Percentiles rank a stretch among this genome's conserved stretches.
These are phyloP conservation scores for Ophiobolus disseminans DNA, from an alignment of 2,329 filamentous ascomycete species.

Conservation along the genomic window DNA sequence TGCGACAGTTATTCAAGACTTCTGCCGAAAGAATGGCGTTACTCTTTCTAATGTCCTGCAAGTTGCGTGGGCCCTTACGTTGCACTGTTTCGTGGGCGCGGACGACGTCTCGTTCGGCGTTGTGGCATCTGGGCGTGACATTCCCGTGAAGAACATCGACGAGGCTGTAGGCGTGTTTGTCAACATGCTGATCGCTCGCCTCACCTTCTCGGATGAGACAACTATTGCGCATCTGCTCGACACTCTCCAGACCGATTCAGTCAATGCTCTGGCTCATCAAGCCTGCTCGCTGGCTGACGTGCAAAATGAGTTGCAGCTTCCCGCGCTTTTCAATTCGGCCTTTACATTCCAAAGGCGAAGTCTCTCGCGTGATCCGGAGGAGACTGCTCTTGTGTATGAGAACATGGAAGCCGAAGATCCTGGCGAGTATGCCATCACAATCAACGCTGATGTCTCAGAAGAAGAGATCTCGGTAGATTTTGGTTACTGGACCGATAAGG, in stretches of 20 bases:
- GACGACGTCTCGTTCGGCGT: conserved; percentile 63
- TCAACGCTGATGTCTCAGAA: conserved; percentile 44
- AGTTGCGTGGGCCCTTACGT: conserved; percentile 60
- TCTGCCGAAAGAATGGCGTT: conserved; percentile 51
- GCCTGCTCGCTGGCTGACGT: conserved; percentile 54
- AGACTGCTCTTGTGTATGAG: conserved; percentile 39
- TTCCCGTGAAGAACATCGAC: conserved; percentile 57
- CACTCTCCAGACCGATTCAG: conserved; percentile 55
- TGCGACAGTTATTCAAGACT: conserved; percentile 30
- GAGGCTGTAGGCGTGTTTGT: conserved; percentile 61
- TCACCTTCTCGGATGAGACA: conserved; percentile 48
- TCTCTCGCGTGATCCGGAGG: conserved; percentile 29
- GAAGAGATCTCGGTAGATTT: conserved; percentile 39
- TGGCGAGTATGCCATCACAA: conserved; percentile 44
- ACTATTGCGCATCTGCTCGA: conserved; percentile 52
- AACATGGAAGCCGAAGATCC: conserved; percentile 46
- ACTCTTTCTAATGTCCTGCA: conserved; percentile 61
- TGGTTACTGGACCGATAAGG: conserved; percentile 41
- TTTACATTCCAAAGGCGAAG: conserved; percentile 46
- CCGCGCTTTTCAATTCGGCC: conserved; percentile 46
- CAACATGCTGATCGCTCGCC: conserved; percentile 62
- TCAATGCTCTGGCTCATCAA: conserved; percentile 57
- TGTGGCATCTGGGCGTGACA: conserved; percentile 61
- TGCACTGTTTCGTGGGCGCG: conserved; percentile 57
- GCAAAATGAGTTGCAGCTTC: conserved; percentile 45